Conservation (phyloP, 176 grass and related monocot species). For the Neostapfia colusana region DNA sequence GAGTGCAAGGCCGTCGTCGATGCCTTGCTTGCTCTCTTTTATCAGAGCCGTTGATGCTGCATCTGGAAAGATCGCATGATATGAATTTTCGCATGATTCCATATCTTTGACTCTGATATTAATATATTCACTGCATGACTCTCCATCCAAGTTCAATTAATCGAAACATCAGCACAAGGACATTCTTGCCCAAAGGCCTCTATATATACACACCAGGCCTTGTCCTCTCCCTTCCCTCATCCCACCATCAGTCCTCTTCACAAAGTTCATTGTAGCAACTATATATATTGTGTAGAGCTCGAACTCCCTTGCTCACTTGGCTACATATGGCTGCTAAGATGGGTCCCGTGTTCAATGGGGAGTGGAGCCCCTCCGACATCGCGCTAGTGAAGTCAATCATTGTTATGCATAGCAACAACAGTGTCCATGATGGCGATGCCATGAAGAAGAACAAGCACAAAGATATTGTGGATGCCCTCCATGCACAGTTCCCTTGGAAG, state of each 20-base stretch:
- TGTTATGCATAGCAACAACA: not conserved
- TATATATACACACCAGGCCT: constrained; percentile 8
- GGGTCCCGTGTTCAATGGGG: not conserved
- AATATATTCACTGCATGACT: not conserved
- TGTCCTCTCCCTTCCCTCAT: not conserved
- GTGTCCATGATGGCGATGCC: not conserved
- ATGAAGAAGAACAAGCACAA: constrained; percentile 7
- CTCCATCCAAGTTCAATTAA: not conserved
- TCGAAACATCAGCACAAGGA: not conserved
- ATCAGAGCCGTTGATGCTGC: not conserved
- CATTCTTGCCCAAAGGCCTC: not conserved
- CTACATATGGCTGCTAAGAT: not conserved
- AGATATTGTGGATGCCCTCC: not conserved
- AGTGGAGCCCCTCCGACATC: constrained; percentile 10
- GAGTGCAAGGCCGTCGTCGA: too few relatives aligned
- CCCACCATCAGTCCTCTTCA: not conserved
- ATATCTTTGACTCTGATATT: not conserved
- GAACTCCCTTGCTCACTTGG: too few relatives aligned
- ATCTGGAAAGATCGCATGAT: not conserved
- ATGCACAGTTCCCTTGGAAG: constrained; percentile 25
- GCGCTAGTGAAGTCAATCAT: not conserved
- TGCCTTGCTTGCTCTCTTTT: not conserved
- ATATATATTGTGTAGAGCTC: not conserved
- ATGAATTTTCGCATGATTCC: not conserved
- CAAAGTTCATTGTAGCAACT: not conserved